phyloP scores from a whole-genome alignment of 345 rosid species.

The Lumnitzera littorea region DNA sequence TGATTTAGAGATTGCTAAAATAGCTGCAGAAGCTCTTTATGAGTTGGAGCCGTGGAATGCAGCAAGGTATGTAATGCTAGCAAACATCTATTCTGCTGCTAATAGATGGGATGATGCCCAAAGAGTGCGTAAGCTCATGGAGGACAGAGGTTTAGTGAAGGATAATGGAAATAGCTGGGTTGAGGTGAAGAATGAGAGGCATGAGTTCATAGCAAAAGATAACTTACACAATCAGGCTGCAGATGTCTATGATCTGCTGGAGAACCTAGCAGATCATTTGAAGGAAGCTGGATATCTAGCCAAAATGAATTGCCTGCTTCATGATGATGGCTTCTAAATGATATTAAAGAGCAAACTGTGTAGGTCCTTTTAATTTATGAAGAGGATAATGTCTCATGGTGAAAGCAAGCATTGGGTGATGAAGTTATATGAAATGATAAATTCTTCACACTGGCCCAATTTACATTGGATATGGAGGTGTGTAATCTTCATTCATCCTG shows the following conservation, averaged over 20 bases:
- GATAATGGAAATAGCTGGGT: slow-evolving; percentile 37
- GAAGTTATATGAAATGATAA: too few species aligned
- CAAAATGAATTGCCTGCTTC: too few species aligned
- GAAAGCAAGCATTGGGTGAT: too few species aligned
- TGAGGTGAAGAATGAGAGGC: slow-evolving; percentile 31
- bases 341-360: too few species aligned
- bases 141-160: slow-evolving; percentile 27
- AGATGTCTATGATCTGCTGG: slow-evolving; percentile 16
- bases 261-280: slow-evolving; percentile 20
- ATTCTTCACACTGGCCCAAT: too few species aligned
- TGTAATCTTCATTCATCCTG: too few species aligned
- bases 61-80: slow-evolving; percentile 38
- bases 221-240: slow-evolving; percentile 19
- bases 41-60: slow-evolving; percentile 33
- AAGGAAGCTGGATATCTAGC: slow-evolving; percentile 21
- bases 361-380: too few species aligned
- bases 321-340: too few species aligned
- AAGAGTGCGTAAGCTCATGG: slow-evolving; percentile 25
- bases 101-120: slow-evolving; percentile 35
- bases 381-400: too few species aligned
- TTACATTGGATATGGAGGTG: too few species aligned
- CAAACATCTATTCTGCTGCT: slow-evolving; percentile 32
- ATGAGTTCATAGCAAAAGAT: slow-evolving; percentile 32
- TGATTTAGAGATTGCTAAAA: slow-evolving; percentile 22
- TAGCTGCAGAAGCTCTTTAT: slow-evolving; percentile 31